Evolutionary conservation across 1,284 basidiomycete genomes (phyloP), one percentile per base, ranked within the genome.

Genomic region (Pseudozyma sp.): DNA sequence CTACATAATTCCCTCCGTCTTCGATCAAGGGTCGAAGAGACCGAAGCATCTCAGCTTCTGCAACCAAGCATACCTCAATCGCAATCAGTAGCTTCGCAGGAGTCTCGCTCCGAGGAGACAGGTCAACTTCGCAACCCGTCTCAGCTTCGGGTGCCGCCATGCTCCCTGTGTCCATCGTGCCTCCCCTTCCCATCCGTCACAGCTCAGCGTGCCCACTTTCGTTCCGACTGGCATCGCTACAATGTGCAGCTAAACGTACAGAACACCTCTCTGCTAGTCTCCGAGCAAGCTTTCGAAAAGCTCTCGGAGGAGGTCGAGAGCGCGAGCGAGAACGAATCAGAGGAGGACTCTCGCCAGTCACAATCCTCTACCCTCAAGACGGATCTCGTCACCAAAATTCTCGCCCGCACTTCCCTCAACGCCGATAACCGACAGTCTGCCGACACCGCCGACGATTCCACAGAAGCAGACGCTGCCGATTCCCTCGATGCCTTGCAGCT

Each of bases 211-310:
- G 85, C 87, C 1, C 96, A 99, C 85, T 97, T 94, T 84, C 90
- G 91, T 79, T 93, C 93, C 31, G 95, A 98, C 85, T 98, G 96
- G 96, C 96, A 99, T 88, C 89, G 94, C 55, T 98, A 97, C 86
- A 99, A 99, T 82, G 92, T 95, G 68, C 97, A 96, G 85, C 65
- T 81, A 33, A 68, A 59, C 40, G 54, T 74, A 3, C 68, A 69
- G 39, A 62, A 58, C 16, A 49, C 24, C 14, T 45, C 51, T 2
- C 33, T 65, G 4, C 66, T 75, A 1, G 69, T 74, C n/a, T 58
- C 64, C 0, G 63, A 67, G 31, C 44, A 66, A 17, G 60, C 65
- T 7, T 81, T 77, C 24, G 75, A 75, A 24, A 60, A 61, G 53
- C 70, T 73, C 30, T 68, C 57, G 5, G 79, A 78, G 43, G 73